phyloP scores from a whole-genome alignment of 2,329 filamentous ascomycete species.

The Mycosphaerella sp. region DNA sequence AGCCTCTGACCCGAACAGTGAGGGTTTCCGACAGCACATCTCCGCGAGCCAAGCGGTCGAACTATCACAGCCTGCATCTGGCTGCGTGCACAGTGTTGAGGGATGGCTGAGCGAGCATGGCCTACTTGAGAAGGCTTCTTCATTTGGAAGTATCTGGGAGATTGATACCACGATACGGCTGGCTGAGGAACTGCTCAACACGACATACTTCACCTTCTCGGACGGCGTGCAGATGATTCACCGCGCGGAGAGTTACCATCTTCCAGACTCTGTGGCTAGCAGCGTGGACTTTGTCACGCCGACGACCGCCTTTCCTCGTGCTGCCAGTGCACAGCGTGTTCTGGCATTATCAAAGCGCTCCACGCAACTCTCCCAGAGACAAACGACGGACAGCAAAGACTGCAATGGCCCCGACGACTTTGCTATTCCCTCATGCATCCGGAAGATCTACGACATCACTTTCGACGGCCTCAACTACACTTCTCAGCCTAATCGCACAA shows the following conservation, averaged over 20 bases:
- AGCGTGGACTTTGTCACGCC: slow-evolving; percentile 23
- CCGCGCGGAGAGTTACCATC: slow-evolving; percentile 18
- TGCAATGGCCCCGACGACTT: slow-evolving; percentile 17
- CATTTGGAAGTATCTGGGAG: slow-evolving; percentile 18
- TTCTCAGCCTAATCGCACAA: slow-evolving; percentile 21
- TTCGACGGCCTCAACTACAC: slow-evolving; percentile 19
- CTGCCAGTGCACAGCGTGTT: neutral
- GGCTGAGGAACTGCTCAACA: slow-evolving; percentile 22
- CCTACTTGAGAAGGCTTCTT: slow-evolving; percentile 3
- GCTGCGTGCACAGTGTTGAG: slow-evolving; percentile 6
- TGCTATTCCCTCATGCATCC: slow-evolving; percentile 21
- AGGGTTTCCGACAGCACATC: slow-evolving; percentile 19
- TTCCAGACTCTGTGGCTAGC: slow-evolving; percentile 16
- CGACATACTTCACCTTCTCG: slow-evolving; percentile 20
- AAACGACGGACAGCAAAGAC: neutral
- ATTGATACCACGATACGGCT: slow-evolving; percentile 18
- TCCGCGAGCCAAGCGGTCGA: slow-evolving; percentile 6
- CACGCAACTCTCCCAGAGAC: neutral
- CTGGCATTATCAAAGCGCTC: neutral
- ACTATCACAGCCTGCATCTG: slow-evolving; percentile 11
- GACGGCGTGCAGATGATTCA: slow-evolving; percentile 16
- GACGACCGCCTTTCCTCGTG: slow-evolving; percentile 19
- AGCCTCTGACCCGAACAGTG: slow-evolving; percentile 14
- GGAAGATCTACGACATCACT: slow-evolving; percentile 22
- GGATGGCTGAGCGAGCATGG: slow-evolving; percentile 18